phyloP scores from a whole-genome alignment of 177 flowering plant genomes.

The Vitis hybrid region DNA sequence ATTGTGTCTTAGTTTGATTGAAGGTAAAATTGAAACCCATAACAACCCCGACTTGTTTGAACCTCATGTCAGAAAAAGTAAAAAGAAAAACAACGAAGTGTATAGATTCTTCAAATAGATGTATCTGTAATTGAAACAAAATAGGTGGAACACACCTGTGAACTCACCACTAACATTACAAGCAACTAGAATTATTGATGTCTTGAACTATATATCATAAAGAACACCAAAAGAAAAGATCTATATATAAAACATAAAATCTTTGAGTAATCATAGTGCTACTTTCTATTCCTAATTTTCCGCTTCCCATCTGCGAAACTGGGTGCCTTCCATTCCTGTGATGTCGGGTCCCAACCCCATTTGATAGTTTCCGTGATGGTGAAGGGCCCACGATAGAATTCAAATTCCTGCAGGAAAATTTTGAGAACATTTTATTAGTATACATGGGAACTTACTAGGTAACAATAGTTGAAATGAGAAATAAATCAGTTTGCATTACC shows the following conservation, averaged over 20 bases:
- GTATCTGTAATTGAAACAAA: conserved; percentile 2
- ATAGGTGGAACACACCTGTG: background rate
- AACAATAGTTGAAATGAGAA: background rate
- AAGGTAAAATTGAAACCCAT: too few species aligned
- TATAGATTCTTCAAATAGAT: too few species aligned
- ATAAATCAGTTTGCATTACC: conserved; percentile 36
- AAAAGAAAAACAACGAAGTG: too few species aligned
- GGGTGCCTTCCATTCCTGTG: conserved; percentile 38
- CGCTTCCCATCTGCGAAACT: conserved; percentile 41
- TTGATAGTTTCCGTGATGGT: conserved; percentile 42
- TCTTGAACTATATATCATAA: conserved; percentile 12
- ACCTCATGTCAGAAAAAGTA: too few species aligned
- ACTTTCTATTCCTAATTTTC: conserved; percentile 39
- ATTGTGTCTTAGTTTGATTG: too few species aligned
- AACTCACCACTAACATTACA: conserved; percentile 16
- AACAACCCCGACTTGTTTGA: too few species aligned
- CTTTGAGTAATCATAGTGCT: conserved; percentile 11
- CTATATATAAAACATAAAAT: background rate
- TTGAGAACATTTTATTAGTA: background rate
- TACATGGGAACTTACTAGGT: background rate
- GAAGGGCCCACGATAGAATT: conserved; percentile 39
- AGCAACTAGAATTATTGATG: conserved; percentile 50
- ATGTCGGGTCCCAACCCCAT: conserved; percentile 22
- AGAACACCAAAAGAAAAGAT: background rate
- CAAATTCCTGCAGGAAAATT: conserved; percentile 32